Percentiles rank a stretch among this genome's conserved stretches.
These are phyloP conservation scores for Pleurotus citrinopileatus DNA, from an alignment of 768 basidiomycete species.

Conservation along the genomic window DNA sequence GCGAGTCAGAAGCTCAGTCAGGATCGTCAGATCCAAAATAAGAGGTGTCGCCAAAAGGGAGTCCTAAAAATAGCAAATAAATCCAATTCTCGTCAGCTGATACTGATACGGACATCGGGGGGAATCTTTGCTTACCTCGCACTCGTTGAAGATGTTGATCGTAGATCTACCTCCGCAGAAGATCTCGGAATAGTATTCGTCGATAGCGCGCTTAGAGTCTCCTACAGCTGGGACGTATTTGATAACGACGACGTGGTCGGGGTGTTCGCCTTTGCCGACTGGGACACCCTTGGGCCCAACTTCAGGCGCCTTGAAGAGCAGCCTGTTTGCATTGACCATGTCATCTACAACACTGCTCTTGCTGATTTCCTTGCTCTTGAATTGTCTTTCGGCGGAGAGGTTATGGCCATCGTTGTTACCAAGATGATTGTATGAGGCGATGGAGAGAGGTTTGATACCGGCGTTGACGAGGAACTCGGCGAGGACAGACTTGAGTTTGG, in stretches of 20 bases:
- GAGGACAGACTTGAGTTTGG: conserved; percentile 94
- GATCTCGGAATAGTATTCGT: conserved; percentile 98
- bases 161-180: conserved; percentile 93
- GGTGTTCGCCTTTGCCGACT: conserved; percentile 88
- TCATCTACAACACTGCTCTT: conserved; percentile 98
- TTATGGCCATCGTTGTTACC: conserved; percentile 98
- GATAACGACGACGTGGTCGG: conserved; percentile 96
- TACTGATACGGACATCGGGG: background rate
- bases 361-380: conserved; percentile 98
- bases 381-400: conserved; percentile 86
- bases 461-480: conserved; percentile 99
- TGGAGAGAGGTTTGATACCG: conserved; percentile 95
- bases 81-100: background rate
- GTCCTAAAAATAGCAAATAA: conserved; percentile 48
- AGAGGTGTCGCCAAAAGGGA: conserved; percentile 94
- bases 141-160: conserved; percentile 97
- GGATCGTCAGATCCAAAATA: conserved; percentile 90
- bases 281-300: conserved; percentile 45
- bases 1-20: conserved; percentile 92
- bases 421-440: conserved; percentile 97
- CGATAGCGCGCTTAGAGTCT: conserved; percentile 98
- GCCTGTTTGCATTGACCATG: conserved; percentile 90
- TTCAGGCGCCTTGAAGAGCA: conserved; percentile 84
- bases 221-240: conserved; percentile 97
- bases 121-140: conserved; percentile 58